Evolutionary conservation across 257 asterid genomes (phyloP).

Genomic region (Coffea canephora): DNA sequence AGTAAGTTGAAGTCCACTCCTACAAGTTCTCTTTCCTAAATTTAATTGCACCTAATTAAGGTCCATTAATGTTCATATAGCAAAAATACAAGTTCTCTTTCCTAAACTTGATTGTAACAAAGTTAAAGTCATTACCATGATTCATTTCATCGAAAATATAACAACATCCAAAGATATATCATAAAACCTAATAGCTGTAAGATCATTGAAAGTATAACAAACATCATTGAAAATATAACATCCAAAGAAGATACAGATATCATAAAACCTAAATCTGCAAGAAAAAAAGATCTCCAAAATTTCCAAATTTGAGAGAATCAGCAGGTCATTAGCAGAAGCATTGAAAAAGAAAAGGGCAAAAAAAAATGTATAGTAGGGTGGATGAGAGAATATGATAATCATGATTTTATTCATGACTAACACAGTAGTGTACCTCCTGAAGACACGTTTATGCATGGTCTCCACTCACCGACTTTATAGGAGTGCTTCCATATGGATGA

Average conservation of each 20-base stretch:
- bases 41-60: no score
- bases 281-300: neutral
- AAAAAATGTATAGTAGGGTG: neutral
- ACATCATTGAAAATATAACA: no score
- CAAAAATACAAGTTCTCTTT: neutral
- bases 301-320: neutral
- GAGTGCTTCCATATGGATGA: slow-evolving; percentile 91
- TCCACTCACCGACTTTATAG: slow-evolving; percentile 85
- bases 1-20: no score
- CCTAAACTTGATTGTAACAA: neutral
- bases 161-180: neutral
- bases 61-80: no score
- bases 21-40: no score
- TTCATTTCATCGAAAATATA: neutral
- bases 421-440: slow-evolving; percentile 52
- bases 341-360: neutral
- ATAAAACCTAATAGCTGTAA: neutral
- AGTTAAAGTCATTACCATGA: neutral
- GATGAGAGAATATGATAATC: neutral
- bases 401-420: neutral
- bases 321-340: neutral
- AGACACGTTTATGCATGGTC: slow-evolving; percentile 77
- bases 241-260: neutral
- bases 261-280: neutral
- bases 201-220: neutral